Percentiles rank a stretch among this genome's conserved stretches.
These are phyloP conservation scores for Corylus avellana DNA, from an alignment of 306 rosid genomes.

Conservation along the genomic window DNA sequence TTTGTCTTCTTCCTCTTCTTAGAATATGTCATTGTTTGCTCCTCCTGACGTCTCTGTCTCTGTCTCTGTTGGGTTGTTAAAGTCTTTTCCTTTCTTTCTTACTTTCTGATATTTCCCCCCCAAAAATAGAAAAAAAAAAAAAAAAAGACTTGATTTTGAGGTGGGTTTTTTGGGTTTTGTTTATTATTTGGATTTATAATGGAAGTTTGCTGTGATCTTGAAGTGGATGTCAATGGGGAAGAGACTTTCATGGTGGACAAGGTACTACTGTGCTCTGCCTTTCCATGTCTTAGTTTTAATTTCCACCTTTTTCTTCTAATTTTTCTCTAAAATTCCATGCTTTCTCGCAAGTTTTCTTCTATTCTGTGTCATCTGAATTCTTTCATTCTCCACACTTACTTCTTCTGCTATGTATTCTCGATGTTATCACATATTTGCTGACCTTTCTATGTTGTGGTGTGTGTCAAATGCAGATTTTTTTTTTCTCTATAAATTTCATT, in stretches of 20 bases:
- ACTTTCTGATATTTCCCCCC: constrained; percentile 26
- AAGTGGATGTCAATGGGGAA: constrained; percentile 95
- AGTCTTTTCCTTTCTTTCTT: background rate
- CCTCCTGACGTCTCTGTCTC: constrained; percentile 28
- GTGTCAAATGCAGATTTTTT: background rate
- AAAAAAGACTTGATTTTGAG: constrained; percentile 29
- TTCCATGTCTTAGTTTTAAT: constrained; percentile 1
- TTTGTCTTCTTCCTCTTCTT: constrained; percentile 60
- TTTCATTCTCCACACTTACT: background rate
- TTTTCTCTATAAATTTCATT: background rate
- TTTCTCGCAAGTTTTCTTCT: too few relatives aligned
- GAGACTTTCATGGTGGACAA: constrained; percentile 80
- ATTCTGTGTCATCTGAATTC: background rate
- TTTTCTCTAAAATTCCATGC: background rate
- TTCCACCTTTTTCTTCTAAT: background rate
- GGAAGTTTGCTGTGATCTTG: constrained; percentile 76
- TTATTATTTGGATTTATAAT: constrained; percentile 27
- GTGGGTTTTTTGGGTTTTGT: constrained; percentile 20
- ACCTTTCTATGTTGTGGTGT: background rate
- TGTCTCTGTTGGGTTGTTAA: constrained; percentile 30
- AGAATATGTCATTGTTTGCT: constrained; percentile 51
- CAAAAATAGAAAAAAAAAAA: background rate
- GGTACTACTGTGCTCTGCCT: constrained; percentile 43
- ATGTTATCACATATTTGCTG: background rate
- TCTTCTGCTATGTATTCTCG: background rate